phyloP scores from a whole-genome alignment of 306 rosid species.

The Arachis stenosperma region DNA sequence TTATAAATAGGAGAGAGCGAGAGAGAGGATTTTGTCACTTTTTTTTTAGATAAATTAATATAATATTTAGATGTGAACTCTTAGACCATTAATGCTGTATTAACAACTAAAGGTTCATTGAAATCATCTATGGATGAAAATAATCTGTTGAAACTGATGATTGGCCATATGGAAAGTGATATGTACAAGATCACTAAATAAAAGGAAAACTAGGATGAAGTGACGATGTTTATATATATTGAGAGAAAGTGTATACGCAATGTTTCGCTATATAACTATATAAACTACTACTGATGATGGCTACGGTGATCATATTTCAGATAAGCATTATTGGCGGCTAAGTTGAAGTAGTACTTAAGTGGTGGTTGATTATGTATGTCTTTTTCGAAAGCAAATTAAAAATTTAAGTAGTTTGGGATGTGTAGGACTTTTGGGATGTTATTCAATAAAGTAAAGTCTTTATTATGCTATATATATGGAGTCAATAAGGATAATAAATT shows the following conservation, averaged over 20 bases:
- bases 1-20: too few relatives aligned
- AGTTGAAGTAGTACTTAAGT: neutral
- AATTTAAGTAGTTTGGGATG: too few relatives aligned
- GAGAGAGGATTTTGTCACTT: too few relatives aligned
- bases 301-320: neutral
- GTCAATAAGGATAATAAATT: too few relatives aligned
- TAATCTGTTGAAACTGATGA: too few relatives aligned
- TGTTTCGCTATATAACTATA: neutral
- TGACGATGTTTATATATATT: neutral
- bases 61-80: constrained; percentile 19
- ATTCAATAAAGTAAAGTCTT: too few relatives aligned
- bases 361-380: too few relatives aligned
- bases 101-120: constrained; percentile 2
- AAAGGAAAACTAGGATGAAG: neutral
- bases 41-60: too few relatives aligned
- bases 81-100: neutral
- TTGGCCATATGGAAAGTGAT: too few relatives aligned
- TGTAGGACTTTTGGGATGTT: too few relatives aligned
- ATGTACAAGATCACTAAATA: neutral
- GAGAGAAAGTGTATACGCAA: neutral
- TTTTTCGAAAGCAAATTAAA: too few relatives aligned
- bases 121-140: constrained; percentile 22
- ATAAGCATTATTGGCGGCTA: neutral
- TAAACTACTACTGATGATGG: neutral
- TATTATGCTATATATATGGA: too few relatives aligned